Evolutionary conservation across 208 protist genomes (phyloP).

Genomic region (Acanthamoeba lenticulata): DNA sequence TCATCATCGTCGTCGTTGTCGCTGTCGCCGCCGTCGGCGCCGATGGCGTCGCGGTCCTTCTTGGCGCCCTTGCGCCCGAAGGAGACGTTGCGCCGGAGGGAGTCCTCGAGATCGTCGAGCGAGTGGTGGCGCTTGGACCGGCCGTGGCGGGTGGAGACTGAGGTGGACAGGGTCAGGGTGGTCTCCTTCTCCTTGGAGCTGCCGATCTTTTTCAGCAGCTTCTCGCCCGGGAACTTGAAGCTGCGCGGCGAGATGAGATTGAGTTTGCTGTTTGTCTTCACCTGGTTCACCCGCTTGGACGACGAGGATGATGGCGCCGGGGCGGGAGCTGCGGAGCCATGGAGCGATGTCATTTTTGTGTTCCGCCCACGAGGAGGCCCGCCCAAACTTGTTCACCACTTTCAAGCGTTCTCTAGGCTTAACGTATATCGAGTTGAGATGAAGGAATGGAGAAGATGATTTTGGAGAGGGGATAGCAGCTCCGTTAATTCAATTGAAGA

Average conservation of each 20-base stretch:
- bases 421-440: too few relatives aligned
- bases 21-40: background rate
- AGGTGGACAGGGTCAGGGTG: slow-evolving; percentile 37
- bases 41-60: background rate
- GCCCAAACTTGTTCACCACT: too few relatives aligned
- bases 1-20: too few relatives aligned
- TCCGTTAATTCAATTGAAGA: too few relatives aligned
- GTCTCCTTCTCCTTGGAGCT: background rate
- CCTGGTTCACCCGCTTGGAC: slow-evolving; percentile 21
- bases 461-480: too few relatives aligned
- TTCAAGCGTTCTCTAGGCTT: too few relatives aligned
- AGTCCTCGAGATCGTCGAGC: slow-evolving; percentile 18
- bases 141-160: background rate
- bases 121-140: slow-evolving; percentile 38
- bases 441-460: too few relatives aligned
- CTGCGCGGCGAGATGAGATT: slow-evolving; percentile 54
- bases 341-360: too few relatives aligned
- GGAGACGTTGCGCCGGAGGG: slow-evolving; percentile 20
- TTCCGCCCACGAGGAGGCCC: too few relatives aligned
- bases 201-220: slow-evolving; percentile 46
- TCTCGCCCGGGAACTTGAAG: slow-evolving; percentile 41
- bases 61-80: slow-evolving; percentile 30
- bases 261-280: slow-evolving; percentile 45
- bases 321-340: background rate
- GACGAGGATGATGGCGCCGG: background rate